Conservation (phyloP, 73 alveolate species). For the Tetrahymena borealis region DNA sequence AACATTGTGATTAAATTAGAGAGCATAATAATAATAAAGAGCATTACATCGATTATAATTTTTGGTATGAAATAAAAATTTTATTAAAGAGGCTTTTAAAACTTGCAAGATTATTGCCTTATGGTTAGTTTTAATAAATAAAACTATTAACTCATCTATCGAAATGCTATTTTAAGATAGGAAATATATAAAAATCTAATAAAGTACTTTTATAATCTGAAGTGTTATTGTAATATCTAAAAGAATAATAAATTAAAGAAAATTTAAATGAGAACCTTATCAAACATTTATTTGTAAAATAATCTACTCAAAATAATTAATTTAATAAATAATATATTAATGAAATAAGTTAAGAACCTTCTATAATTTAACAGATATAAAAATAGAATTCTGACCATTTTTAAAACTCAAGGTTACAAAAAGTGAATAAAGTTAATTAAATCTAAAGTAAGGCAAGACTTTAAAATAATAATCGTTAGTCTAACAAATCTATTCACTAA, state of each 20-base stretch:
- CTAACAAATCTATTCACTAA: too few relatives aligned
- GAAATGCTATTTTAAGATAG: background rate
- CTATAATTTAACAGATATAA: too few relatives aligned
- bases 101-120: background rate
- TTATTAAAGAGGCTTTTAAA: background rate
- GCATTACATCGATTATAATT: background rate
- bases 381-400: too few relatives aligned
- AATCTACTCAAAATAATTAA: too few relatives aligned
- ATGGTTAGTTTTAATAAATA: background rate
- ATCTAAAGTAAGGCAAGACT: too few relatives aligned
- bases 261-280: background rate
- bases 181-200: background rate
- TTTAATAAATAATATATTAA: too few relatives aligned
- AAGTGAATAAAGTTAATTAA: too few relatives aligned
- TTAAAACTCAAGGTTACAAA: too few relatives aligned
- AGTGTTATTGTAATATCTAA: background rate
- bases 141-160: background rate
- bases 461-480: too few relatives aligned
- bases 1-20: background rate
- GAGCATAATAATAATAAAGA: background rate
- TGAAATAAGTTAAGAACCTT: too few relatives aligned
- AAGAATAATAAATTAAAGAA: background rate
- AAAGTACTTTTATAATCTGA: background rate
- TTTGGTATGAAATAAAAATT: background rate
- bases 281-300: too few relatives aligned